phyloP scores from a whole-genome alignment of 2,329 filamentous ascomycete genomes.

The Grosmannia penicillata region DNA sequence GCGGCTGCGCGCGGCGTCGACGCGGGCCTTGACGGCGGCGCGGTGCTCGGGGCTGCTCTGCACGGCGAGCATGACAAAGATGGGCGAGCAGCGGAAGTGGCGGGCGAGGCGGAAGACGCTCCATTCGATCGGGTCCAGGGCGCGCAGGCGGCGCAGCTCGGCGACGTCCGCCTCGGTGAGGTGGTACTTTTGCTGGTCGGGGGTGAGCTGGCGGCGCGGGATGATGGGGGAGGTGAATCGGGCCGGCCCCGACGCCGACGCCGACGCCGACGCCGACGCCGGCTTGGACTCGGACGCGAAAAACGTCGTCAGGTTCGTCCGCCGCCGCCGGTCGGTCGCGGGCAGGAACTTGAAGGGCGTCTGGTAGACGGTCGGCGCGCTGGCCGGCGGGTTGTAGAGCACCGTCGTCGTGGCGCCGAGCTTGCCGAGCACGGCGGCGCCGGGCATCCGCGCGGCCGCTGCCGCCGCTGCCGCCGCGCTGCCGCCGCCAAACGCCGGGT shows the following conservation, averaged over 20 bases:
- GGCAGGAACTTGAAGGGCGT: constrained; percentile 55
- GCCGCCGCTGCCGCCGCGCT: not conserved
- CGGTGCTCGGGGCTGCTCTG: constrained; percentile 32
- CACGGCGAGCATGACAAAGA: constrained; percentile 45
- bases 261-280: constrained; percentile 9
- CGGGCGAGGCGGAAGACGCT: constrained; percentile 35
- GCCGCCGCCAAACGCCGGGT: constrained; percentile 37
- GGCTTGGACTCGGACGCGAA: constrained; percentile 14
- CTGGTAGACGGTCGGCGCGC: constrained; percentile 38
- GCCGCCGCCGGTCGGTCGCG: constrained; percentile 36
- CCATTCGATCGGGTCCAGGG: constrained; percentile 38
- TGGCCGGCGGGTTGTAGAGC: constrained; percentile 33
- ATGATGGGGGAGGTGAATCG: constrained; percentile 5
- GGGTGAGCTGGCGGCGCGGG: constrained; percentile 3
- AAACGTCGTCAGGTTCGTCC: constrained; percentile 30
- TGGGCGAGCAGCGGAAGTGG: constrained; percentile 38
- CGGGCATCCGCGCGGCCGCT: constrained; percentile 12
- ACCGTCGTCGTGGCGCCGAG: constrained; percentile 23
- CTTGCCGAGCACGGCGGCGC: constrained; percentile 16
- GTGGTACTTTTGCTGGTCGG: constrained; percentile 24
- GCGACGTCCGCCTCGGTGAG: constrained; percentile 39
- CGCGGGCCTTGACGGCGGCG: constrained; percentile 26
- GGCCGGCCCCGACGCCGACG: too few relatives aligned
- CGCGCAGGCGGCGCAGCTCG: constrained; percentile 43
- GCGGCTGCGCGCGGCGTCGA: constrained; percentile 32